Evolutionary conservation across 2,329 filamentous ascomycete genomes (phyloP).

Genomic region (Pseudopyrenochaeta lycopersici): DNA sequence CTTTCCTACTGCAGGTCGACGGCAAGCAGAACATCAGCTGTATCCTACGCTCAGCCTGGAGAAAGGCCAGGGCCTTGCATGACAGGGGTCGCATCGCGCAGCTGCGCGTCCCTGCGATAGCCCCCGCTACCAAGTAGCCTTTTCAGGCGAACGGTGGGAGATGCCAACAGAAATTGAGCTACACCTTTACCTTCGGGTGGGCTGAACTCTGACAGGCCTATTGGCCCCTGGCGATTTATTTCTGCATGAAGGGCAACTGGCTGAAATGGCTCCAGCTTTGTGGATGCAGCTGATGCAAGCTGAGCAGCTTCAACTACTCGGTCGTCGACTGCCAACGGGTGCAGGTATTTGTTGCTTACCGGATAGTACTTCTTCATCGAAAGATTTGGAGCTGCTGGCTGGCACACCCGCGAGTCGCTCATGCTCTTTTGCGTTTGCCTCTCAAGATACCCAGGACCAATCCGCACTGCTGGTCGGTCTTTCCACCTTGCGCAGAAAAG

Average conservation of each 20-base stretch:
- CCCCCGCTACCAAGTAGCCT: slow-evolving; percentile 11
- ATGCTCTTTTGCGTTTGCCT: slow-evolving; percentile 6
- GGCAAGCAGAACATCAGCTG: not conserved
- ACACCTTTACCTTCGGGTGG: slow-evolving; percentile 5
- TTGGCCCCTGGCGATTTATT: slow-evolving; percentile 15
- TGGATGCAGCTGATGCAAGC: not conserved
- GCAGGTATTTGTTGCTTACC: slow-evolving; percentile 17
- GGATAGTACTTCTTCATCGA: slow-evolving; percentile 2
- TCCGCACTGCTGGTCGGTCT: slow-evolving; percentile 1
- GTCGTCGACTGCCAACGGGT: slow-evolving; percentile 7
- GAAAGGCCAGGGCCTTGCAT: not conserved
- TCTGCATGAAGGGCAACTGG: slow-evolving; percentile 5
- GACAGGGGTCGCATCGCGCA: slow-evolving; percentile 1
- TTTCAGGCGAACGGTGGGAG: slow-evolving; percentile 13
- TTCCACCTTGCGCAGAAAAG: slow-evolving; percentile 1
- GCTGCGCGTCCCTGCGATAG: not conserved
- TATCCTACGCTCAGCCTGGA: slow-evolving; percentile 1
- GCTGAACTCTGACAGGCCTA: slow-evolving; percentile 16
- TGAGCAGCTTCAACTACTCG: not conserved
- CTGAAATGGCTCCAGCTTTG: slow-evolving; percentile 1
- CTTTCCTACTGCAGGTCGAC: slow-evolving; percentile 1
- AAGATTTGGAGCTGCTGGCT: slow-evolving; percentile 17
- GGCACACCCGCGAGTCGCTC: slow-evolving; percentile 17
- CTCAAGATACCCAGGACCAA: slow-evolving; percentile 11
- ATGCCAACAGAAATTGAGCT: slow-evolving; percentile 17